Evolutionary conservation across 1,284 basidiomycete genomes (phyloP).

Genomic region (Pseudozyma sp.): DNA sequence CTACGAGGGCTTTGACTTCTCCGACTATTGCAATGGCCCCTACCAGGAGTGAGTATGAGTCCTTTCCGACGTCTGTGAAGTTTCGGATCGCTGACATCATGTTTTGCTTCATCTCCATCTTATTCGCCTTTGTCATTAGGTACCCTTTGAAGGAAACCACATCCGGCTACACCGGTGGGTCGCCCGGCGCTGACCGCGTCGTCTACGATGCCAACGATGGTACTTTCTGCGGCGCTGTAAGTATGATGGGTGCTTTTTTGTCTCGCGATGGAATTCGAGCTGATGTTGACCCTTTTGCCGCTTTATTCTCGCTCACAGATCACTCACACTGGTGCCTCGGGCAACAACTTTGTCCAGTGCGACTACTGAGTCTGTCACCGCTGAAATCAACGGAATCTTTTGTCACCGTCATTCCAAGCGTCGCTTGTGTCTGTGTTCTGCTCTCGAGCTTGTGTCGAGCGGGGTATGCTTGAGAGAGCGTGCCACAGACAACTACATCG

Average conservation of each 20-base stretch:
- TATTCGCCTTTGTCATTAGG: no score
- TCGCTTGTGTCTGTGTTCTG: background rate
- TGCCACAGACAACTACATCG: background rate
- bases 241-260: constrained; percentile 1
- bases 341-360: constrained; percentile 56
- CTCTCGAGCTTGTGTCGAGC: background rate
- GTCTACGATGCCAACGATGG: constrained; percentile 42
- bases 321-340: constrained; percentile 56
- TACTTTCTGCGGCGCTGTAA: constrained; percentile 52
- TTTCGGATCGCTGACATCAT: no score
- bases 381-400: constrained; percentile 1
- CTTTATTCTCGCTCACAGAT: constrained; percentile 14
- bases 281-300: background rate
- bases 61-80: no score
- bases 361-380: constrained; percentile 26
- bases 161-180: constrained; percentile 49
- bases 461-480: background rate
- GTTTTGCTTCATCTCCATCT: no score
- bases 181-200: constrained; percentile 57
- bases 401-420: background rate
- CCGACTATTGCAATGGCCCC: constrained; percentile 45
- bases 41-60: constrained; percentile 26
- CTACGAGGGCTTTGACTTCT: constrained; percentile 58
- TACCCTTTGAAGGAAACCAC: constrained; percentile 24
- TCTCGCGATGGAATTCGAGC: background rate